phyloP scores from a whole-genome alignment of 2,329 filamentous ascomycete species.

The Zymoseptoria ardabiliae region DNA sequence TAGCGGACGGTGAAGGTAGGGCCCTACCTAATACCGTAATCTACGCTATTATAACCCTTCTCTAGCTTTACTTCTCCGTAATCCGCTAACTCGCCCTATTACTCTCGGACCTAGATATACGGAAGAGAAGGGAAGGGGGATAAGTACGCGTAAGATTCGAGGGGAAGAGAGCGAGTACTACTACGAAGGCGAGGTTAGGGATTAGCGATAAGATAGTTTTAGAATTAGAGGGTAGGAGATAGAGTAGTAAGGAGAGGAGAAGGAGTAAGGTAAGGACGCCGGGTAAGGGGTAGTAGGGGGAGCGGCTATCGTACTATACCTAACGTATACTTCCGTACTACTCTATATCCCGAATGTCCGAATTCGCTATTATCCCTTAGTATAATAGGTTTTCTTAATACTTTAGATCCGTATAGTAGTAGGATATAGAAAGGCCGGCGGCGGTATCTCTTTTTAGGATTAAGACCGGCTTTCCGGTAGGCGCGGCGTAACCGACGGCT shows the following conservation, averaged over 20 bases:
- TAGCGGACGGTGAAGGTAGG: too few species aligned
- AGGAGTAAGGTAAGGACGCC: conserved; percentile 46
- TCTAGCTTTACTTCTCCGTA: conserved; percentile 84
- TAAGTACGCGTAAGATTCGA: conserved; percentile 74
- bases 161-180: conserved; percentile 60
- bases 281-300: conserved; percentile 51
- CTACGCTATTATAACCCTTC: conserved; percentile 69
- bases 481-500: too few species aligned
- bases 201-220: conserved; percentile 72
- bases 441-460: too few species aligned
- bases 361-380: too few species aligned
- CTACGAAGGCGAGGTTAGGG: conserved; percentile 60
- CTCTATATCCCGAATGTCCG: too few species aligned
- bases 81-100: conserved; percentile 68
- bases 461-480: too few species aligned
- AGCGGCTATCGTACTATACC: too few species aligned
- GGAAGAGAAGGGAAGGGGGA: conserved; percentile 66
- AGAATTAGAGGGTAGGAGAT: conserved; percentile 60
- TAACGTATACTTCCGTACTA: too few species aligned
- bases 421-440: too few species aligned
- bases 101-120: conserved; percentile 77
- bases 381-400: too few species aligned
- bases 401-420: too few species aligned
- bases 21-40: conserved; percentile 37
- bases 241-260: conserved; percentile 45